Evolutionary conservation across 1,284 basidiomycete species (phyloP).

Genomic region (Gomphus sp.): DNA sequence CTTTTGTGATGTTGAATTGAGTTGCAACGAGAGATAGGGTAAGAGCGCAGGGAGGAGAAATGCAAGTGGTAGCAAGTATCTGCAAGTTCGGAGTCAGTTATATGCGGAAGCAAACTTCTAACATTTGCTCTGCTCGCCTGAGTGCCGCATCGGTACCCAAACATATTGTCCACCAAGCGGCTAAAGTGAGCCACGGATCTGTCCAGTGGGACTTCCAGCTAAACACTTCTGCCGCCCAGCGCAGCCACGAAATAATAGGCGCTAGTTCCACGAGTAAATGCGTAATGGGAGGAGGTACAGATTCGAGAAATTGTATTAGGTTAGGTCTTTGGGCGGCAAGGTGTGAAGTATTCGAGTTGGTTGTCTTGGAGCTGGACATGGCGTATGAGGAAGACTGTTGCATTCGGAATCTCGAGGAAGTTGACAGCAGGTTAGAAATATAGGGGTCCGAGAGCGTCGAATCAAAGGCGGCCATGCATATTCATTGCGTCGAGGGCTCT

Average conservation of each 20-base stretch:
- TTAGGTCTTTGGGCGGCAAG: background rate
- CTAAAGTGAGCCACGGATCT: slow-evolving; percentile 60
- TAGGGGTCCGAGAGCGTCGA: slow-evolving; percentile 4
- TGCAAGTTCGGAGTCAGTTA: slow-evolving; percentile 12
- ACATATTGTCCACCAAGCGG: slow-evolving; percentile 71
- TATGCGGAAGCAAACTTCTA: slow-evolving; percentile 15
- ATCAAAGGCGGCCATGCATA: slow-evolving; percentile 9
- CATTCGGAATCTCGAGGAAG: background rate
- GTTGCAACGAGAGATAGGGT: background rate
- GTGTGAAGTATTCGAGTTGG: background rate
- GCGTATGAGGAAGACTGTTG: background rate
- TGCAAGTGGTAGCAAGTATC: slow-evolving; percentile 23
- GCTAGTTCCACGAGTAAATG: slow-evolving; percentile 49
- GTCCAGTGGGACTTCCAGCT: slow-evolving; percentile 58
- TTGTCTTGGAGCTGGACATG: background rate
- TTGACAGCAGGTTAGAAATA: background rate
- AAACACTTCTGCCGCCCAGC: slow-evolving; percentile 43
- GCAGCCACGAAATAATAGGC: slow-evolving; percentile 39
- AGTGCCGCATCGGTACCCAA: slow-evolving; percentile 47
- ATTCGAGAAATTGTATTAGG: slow-evolving; percentile 34
- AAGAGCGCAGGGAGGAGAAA: slow-evolving; percentile 4
- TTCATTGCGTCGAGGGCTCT: background rate
- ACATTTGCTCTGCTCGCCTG: slow-evolving; percentile 33
- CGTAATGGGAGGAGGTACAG: slow-evolving; percentile 52
- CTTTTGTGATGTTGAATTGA: background rate